A percentile compares a stretch with the other conserved stretches of the same genome.
Evolutionary conservation across 1,284 basidiomycete genomes (phyloP).

Genomic region (Leccinum variabile): DNA sequence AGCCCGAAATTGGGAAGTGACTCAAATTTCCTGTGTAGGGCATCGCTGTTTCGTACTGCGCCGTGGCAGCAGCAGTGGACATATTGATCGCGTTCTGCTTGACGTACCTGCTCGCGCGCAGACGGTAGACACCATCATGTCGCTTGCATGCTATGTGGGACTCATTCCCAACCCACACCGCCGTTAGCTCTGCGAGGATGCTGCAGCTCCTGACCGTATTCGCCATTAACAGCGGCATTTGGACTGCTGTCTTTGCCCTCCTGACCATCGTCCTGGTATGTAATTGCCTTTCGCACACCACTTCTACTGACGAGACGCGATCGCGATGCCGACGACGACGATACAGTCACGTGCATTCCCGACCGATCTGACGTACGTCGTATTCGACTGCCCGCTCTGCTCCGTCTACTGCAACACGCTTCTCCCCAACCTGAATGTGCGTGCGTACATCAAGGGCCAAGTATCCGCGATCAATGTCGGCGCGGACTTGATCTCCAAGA

Average conservation of each 20-base stretch:
- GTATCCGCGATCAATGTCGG: constrained; percentile 1
- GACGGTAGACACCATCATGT: background rate
- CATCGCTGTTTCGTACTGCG: constrained; percentile 1
- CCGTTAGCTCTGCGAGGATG: constrained; percentile 2
- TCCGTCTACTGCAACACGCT: constrained; percentile 5
- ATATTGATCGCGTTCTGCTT: constrained; percentile 5
- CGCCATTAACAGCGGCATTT: constrained; percentile 7
- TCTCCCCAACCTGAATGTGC: constrained; percentile 5
- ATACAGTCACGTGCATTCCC: background rate
- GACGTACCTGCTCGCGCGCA: constrained; percentile 6
- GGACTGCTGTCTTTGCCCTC: constrained; percentile 5
- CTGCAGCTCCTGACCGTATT: constrained; percentile 8
- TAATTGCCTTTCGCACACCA: background rate
- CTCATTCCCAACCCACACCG: background rate
- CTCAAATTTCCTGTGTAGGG: background rate
- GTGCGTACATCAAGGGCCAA: constrained; percentile 5
- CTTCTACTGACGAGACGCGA: too few relatives aligned
- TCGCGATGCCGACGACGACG: background rate
- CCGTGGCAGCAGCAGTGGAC: constrained; percentile 7
- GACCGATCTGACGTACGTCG: constrained; percentile 1
- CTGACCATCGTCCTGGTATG: constrained; percentile 4
- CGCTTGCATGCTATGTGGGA: background rate
- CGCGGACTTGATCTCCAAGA: constrained; percentile 3
- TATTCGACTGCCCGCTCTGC: constrained; percentile 7
- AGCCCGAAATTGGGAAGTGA: too few relatives aligned